These are phyloP conservation scores for Linnemannia exigua DNA, from an alignment of 192 early-diverging fungal species.

Conservation along the genomic window DNA sequence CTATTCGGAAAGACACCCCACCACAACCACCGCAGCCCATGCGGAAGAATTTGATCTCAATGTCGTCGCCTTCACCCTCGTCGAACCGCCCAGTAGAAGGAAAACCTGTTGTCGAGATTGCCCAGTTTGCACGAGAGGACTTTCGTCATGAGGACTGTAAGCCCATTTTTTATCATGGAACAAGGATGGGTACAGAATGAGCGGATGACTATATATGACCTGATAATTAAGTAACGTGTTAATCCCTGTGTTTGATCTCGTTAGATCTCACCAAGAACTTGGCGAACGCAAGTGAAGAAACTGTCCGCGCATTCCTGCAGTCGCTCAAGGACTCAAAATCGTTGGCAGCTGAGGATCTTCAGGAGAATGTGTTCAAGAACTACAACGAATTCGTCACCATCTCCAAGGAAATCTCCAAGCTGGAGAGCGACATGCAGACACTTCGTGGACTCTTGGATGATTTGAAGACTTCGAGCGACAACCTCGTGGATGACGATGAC, in stretches of 20 bases:
- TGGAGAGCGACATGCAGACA: slow-evolving; percentile 83
- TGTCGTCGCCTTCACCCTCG: slow-evolving; percentile 39
- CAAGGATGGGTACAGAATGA: neutral
- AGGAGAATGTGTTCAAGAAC: slow-evolving; percentile 88
- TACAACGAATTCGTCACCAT: slow-evolving; percentile 90
- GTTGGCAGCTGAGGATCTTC: slow-evolving; percentile 76
- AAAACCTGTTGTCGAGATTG: slow-evolving; percentile 60
- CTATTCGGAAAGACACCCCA: slow-evolving; percentile 29
- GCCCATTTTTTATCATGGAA: neutral
- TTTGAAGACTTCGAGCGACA: slow-evolving; percentile 66
- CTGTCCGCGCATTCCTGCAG: slow-evolving; percentile 66
- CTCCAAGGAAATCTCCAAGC: slow-evolving; percentile 84
- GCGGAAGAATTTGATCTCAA: slow-evolving; percentile 43
- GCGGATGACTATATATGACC: neutral
- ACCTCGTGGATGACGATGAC: slow-evolving; percentile 61
- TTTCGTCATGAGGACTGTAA: slow-evolving; percentile 70
- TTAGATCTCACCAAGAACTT: slow-evolving; percentile 69
- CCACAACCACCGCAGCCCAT: slow-evolving; percentile 38
- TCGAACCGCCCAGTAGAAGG: slow-evolving; percentile 23
- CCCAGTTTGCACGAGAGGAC: slow-evolving; percentile 64
- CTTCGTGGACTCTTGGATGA: slow-evolving; percentile 79
- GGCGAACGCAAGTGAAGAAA: slow-evolving; percentile 69
- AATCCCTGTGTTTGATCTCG: neutral
- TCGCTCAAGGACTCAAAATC: slow-evolving; percentile 75
- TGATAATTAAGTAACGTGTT: neutral